phyloP scores from a whole-genome alignment of 176 grass and related monocot species.

The Stipa capillata region DNA sequence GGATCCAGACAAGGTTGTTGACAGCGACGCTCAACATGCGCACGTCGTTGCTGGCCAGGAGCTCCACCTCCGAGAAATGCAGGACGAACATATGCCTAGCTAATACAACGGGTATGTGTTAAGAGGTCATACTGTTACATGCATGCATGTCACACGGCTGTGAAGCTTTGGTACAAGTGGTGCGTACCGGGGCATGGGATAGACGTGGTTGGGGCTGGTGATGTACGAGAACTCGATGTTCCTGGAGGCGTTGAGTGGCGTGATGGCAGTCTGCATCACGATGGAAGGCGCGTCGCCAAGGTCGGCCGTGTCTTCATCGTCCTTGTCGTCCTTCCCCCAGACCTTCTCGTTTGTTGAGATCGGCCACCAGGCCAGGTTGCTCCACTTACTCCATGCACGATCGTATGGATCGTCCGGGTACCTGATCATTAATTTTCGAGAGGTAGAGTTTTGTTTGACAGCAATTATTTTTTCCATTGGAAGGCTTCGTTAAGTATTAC shows the following conservation, averaged over 20 bases:
- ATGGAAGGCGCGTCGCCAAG: conserved; percentile 2
- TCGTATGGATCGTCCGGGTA: conserved; percentile 34
- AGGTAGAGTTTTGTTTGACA: too few relatives aligned
- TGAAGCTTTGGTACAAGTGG: background rate
- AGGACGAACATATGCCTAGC: background rate
- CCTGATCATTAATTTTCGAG: too few relatives aligned
- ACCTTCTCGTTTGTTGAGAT: conserved; percentile 7
- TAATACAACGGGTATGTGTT: background rate
- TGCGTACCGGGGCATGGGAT: background rate
- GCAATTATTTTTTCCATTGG: too few relatives aligned
- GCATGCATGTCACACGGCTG: background rate
- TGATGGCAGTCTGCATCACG: conserved; percentile 41
- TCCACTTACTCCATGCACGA: background rate
- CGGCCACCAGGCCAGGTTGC: background rate
- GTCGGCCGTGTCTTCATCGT: background rate
- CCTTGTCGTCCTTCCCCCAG: too few relatives aligned
- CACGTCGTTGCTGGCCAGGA: background rate
- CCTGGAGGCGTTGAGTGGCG: conserved; percentile 17
- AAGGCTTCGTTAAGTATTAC: too few relatives aligned
- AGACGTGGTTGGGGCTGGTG: background rate
- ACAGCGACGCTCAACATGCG: conserved; percentile 26
- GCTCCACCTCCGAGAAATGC: conserved; percentile 24
- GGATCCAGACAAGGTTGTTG: background rate
- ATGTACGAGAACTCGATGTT: conserved; percentile 23
- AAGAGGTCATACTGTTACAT: background rate